Evolutionary conservation across 2,329 filamentous ascomycete genomes (phyloP).

Genomic region (Aspergillus sp.): DNA sequence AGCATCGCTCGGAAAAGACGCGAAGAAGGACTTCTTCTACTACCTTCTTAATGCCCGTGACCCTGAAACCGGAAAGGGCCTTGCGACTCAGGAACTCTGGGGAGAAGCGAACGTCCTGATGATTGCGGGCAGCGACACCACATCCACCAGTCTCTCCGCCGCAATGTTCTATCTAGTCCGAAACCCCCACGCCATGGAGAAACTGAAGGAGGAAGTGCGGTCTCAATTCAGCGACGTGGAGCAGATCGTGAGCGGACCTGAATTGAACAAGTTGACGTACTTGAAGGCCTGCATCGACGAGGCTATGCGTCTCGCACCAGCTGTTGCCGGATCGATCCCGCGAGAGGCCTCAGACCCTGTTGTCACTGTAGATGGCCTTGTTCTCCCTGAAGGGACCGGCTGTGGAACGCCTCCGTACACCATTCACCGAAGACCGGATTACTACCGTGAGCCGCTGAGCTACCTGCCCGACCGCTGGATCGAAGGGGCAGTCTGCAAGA

Average conservation of each 20-base stretch:
- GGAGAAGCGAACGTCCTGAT: constrained; percentile 70
- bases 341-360: constrained; percentile 42
- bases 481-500: constrained; percentile 42
- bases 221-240: constrained; percentile 34
- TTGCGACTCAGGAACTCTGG: constrained; percentile 67
- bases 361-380: constrained; percentile 37
- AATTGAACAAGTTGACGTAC: constrained; percentile 39
- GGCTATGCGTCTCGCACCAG: constrained; percentile 41
- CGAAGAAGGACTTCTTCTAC: constrained; percentile 74
- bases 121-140: constrained; percentile 71
- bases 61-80: constrained; percentile 67
- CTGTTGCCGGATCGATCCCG: constrained; percentile 39
- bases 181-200: constrained; percentile 29
- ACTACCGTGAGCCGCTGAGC: constrained; percentile 60
- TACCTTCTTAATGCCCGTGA: constrained; percentile 71
- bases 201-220: constrained; percentile 38
- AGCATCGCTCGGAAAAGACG: constrained; percentile 61
- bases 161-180: constrained; percentile 43
- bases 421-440: constrained; percentile 65
- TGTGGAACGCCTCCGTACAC: constrained; percentile 67
- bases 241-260: constrained; percentile 36
- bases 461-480: constrained; percentile 69
- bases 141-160: constrained; percentile 59
- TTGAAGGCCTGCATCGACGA: constrained; percentile 45
- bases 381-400: constrained; percentile 54